Percentiles rank a stretch among this genome's conserved stretches.
phyloP scores from a whole-genome alignment of 2,329 filamentous ascomycete species.

The Hymenoscyphus repandus region DNA sequence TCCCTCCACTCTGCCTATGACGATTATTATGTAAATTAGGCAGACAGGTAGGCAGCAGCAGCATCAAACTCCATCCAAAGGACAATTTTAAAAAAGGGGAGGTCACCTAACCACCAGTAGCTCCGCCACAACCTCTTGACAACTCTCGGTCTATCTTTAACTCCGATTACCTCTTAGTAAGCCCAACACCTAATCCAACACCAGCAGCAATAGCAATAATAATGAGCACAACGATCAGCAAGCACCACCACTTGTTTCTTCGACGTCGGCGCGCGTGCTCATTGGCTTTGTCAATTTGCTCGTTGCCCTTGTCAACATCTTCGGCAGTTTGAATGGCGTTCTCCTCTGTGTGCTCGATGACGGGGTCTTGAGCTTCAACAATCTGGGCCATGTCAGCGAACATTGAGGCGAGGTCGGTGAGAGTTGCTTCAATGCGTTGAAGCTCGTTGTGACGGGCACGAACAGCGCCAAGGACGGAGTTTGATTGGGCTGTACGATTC shows the following conservation, averaged over 20 bases:
- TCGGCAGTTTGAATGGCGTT: slow-evolving; percentile 61
- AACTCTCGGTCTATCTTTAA: background rate
- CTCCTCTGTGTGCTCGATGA: slow-evolving; percentile 56
- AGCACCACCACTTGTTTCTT: slow-evolving; percentile 79
- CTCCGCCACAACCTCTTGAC: background rate
- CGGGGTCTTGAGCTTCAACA: slow-evolving; percentile 65
- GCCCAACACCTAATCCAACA: slow-evolving; percentile 36
- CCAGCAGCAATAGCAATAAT: slow-evolving; percentile 52
- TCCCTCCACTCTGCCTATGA: background rate
- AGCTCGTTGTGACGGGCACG: slow-evolving; percentile 80
- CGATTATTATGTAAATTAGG: background rate
- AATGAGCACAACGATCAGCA: slow-evolving; percentile 56
- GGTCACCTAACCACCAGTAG: too few relatives aligned
- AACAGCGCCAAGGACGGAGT: slow-evolving; percentile 69
- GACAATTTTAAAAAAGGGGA: too few relatives aligned
- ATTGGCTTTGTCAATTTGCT: slow-evolving; percentile 64
- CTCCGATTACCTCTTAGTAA: slow-evolving; percentile 16
- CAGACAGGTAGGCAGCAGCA: background rate
- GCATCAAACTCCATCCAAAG: background rate
- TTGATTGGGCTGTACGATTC: slow-evolving; percentile 69
- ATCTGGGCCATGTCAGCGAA: slow-evolving; percentile 72
- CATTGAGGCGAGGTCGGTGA: slow-evolving; percentile 63
- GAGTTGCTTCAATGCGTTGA: slow-evolving; percentile 71
- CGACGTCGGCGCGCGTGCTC: slow-evolving; percentile 60
- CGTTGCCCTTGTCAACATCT: slow-evolving; percentile 64